Conservation (phyloP, 2,329 filamentous ascomycete genomes). For the Penicillium aurantiogriseum region DNA sequence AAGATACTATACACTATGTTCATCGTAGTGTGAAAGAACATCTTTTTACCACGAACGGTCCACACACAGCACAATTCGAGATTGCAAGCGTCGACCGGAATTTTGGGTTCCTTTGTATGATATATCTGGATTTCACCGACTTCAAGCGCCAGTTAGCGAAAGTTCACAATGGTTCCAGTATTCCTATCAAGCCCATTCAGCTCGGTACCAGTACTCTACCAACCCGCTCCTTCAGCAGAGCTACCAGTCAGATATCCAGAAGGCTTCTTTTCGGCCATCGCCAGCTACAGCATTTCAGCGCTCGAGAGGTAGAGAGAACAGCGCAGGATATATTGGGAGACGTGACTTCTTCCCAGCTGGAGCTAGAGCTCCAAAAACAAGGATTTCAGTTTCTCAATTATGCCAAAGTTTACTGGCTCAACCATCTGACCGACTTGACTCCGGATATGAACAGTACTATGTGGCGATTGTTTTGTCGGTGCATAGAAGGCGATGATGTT, state of each 20-base stretch:
- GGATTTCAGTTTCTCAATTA: slow-evolving; percentile 1
- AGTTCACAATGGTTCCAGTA: neutral
- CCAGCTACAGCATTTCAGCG: neutral
- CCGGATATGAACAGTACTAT: neutral
- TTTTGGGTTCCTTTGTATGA: slow-evolving; percentile 11
- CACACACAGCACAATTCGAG: neutral
- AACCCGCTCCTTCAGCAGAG: neutral
- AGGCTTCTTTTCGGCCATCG: neutral
- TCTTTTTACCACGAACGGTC: slow-evolving; percentile 1
- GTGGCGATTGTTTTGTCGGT: slow-evolving; percentile 1
- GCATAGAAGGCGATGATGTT: slow-evolving; percentile 1
- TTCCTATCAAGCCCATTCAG: neutral
- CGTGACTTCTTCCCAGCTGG: neutral
- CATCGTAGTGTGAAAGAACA: slow-evolving; percentile 13
- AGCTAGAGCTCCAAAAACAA: neutral
- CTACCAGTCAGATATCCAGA: neutral
- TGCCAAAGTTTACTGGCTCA: neutral
- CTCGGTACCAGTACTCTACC: neutral
- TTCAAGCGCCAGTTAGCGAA: slow-evolving; percentile 13
- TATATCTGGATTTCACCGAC: slow-evolving; percentile 12
- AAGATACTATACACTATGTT: slow-evolving; percentile 9
- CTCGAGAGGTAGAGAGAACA: neutral
- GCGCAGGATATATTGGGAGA: neutral
- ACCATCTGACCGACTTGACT: neutral
- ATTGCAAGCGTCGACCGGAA: neutral